Percentiles rank a stretch among this genome's conserved stretches.
Conservation (phyloP, 805 yeast genomes). For the Spathaspora passalidarum region DNA sequence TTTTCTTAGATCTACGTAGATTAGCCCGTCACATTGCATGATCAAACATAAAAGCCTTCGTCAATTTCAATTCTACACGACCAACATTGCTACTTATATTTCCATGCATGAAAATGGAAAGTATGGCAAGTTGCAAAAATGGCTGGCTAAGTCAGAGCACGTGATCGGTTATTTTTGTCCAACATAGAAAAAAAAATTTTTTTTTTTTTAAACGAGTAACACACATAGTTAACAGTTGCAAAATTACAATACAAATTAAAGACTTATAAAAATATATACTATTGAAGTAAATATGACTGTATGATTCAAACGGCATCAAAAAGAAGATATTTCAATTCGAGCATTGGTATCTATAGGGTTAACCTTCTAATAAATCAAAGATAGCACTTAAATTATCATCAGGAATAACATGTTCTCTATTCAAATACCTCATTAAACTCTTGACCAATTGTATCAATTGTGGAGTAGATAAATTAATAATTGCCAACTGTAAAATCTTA, state of each 20-base stretch:
- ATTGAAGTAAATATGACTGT: not conserved
- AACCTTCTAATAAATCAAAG: slow-evolving; percentile 28
- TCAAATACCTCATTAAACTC: slow-evolving; percentile 55
- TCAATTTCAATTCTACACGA: not conserved
- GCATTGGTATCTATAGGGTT: too few species aligned
- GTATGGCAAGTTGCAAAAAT: not conserved
- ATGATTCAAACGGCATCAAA: too few species aligned
- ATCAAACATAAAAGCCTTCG: too few species aligned
- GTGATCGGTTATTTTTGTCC: not conserved
- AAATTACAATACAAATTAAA: not conserved
- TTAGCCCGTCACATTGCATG: too few species aligned
- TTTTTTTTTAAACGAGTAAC: too few species aligned
- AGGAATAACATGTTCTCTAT: slow-evolving; percentile 26
- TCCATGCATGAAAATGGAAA: too few species aligned
- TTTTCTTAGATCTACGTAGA: too few species aligned
- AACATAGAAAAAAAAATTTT: too few species aligned
- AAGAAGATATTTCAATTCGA: too few species aligned
- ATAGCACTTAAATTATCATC: slow-evolving; percentile 26
- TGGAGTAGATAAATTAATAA: slow-evolving; percentile 62
- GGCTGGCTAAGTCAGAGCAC: not conserved
- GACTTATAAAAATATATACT: not conserved
- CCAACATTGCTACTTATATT: not conserved
- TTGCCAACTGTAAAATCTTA: slow-evolving; percentile 68
- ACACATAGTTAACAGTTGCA: too few species aligned
- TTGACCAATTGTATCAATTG: slow-evolving; percentile 64